These are phyloP conservation scores for Aspergillus jensenii DNA, from an alignment of 2,329 filamentous ascomycete genomes.

Conservation along the genomic window DNA sequence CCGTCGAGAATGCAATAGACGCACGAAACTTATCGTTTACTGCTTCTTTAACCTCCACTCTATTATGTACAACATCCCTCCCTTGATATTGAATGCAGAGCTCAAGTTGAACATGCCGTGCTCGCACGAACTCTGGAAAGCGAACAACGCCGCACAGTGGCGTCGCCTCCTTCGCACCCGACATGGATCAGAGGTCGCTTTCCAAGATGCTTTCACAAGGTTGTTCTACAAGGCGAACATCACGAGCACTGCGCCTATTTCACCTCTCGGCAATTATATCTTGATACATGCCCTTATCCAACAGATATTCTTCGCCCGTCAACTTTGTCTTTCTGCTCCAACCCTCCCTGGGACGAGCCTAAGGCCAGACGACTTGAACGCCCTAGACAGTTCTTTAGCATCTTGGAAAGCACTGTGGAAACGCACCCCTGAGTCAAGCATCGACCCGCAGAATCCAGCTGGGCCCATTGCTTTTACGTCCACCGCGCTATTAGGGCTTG, in stretches of 20 bases:
- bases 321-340: slow-evolving; percentile 48
- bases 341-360: slow-evolving; percentile 43
- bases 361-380: slow-evolving; percentile 44
- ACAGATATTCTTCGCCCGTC: slow-evolving; percentile 54
- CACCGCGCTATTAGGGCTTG: slow-evolving; percentile 48
- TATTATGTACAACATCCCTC: slow-evolving; percentile 62
- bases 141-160: slow-evolving; percentile 53
- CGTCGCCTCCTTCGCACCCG: slow-evolving; percentile 38
- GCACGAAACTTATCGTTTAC: slow-evolving; percentile 58
- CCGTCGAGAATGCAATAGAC: slow-evolving; percentile 52
- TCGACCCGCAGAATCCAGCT: slow-evolving; percentile 54
- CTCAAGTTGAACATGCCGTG: slow-evolving; percentile 56
- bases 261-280: slow-evolving; percentile 55
- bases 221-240: slow-evolving; percentile 42
- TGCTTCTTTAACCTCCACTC: slow-evolving; percentile 61
- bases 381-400: slow-evolving; percentile 48
- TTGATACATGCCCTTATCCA: slow-evolving; percentile 56
- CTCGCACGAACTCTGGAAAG: slow-evolving; percentile 56
- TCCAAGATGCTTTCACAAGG: slow-evolving; percentile 47
- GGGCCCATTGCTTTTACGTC: slow-evolving; percentile 56
- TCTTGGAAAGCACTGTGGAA: slow-evolving; percentile 57
- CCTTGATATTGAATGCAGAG: slow-evolving; percentile 57
- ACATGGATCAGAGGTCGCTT: slow-evolving; percentile 37
- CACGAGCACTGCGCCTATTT: slow-evolving; percentile 40
- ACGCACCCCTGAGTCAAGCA: slow-evolving; percentile 52